phyloP scores from a whole-genome alignment of 176 grass and related monocot genomes.

The Eremochloa ophiuroides region DNA sequence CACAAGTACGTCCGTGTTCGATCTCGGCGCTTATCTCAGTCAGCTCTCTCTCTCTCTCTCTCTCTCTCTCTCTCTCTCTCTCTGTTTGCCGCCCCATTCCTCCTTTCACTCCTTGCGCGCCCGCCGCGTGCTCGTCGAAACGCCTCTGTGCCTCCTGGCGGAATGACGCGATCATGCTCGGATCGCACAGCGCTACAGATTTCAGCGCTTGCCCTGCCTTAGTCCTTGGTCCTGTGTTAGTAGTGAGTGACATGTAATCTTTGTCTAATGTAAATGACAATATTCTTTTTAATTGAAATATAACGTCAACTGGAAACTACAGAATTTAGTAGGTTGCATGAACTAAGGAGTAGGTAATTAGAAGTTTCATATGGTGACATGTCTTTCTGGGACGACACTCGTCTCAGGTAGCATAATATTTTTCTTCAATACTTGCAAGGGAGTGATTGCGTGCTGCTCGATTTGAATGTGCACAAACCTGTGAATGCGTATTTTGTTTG shows the following conservation, averaged over 20 bases:
- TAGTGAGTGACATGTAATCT: neutral
- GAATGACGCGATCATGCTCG: neutral
- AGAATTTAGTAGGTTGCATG: neutral
- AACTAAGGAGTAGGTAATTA: no score
- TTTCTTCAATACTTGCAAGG: neutral
- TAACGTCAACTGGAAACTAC: neutral
- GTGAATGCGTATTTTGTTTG: neutral
- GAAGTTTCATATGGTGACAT: neutral
- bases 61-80: no score
- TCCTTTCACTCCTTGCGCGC: neutral
- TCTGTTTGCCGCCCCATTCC: neutral
- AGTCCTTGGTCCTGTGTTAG: neutral
- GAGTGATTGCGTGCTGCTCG: neutral
- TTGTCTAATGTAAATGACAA: neutral
- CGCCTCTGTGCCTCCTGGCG: neutral
- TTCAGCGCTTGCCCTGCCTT: neutral
- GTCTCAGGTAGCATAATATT: neutral
- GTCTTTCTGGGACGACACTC: neutral
- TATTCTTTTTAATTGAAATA: neutral
- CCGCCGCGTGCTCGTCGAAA: neutral
- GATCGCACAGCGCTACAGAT: neutral
- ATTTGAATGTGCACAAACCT: neutral
- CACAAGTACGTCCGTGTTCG: slow-evolving; percentile 54
- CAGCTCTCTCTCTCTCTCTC: no score
- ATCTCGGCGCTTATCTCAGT: neutral